A percentile compares a stretch with the other conserved stretches of the same genome.
Evolutionary conservation across 495 filamentous ascomycete species (phyloP).

Genomic region (Talaromyces stipitatus): DNA sequence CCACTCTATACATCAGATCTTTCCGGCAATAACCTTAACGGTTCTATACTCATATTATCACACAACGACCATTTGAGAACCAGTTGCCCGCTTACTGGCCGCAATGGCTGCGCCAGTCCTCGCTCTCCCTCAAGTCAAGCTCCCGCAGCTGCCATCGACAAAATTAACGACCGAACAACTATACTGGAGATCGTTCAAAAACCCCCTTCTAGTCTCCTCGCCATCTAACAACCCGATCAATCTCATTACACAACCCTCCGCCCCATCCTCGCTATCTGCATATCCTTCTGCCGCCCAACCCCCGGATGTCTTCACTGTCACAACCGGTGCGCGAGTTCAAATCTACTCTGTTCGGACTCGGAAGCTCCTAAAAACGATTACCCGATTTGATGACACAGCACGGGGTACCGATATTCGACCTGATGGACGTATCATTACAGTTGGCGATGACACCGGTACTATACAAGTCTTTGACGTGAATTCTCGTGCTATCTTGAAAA

Average conservation of each 20-base stretch:
- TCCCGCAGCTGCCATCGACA: conserved; percentile 51
- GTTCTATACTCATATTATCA: neutral
- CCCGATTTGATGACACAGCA: conserved; percentile 81
- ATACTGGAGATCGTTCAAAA: conserved; percentile 92
- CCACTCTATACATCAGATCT: neutral
- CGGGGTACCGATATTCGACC: conserved; percentile 78
- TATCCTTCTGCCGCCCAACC: conserved; percentile 39
- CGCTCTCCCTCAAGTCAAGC: conserved; percentile 74
- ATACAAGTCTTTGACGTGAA: conserved; percentile 92
- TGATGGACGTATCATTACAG: conserved; percentile 82
- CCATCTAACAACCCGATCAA: conserved; percentile 79
- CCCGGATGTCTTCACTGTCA: conserved; percentile 82
- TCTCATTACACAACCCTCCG: conserved; percentile 72
- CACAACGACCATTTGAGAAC: neutral
- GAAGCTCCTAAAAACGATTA: conserved; percentile 84
- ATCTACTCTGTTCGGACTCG: conserved; percentile 85
- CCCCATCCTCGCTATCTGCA: conserved; percentile 37
- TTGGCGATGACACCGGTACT: conserved; percentile 81
- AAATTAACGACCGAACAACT: conserved; percentile 74
- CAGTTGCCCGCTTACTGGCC: conserved; percentile 3
- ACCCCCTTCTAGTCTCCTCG: conserved; percentile 77
- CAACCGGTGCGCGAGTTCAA: conserved; percentile 83
- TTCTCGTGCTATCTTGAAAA: conserved; percentile 86
- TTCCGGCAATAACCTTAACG: neutral
- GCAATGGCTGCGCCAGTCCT: conserved; percentile 84